phyloP scores from a whole-genome alignment of 306 rosid genomes.

The peach (Prunus persica) region Prunus_persica_NCBIv2 NC_034009.1:27004001-27004500 shows the following conservation, averaged over 20 bases:
- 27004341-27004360: slow-evolving; percentile 72
- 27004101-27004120: slow-evolving; percentile 41
- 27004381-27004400: slow-evolving; percentile 45
- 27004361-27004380: slow-evolving; percentile 55
- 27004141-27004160: slow-evolving; percentile 13
- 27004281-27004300: slow-evolving; percentile 10
- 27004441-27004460: background rate
- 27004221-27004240: slow-evolving; percentile 47
- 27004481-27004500: background rate
- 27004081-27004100: slow-evolving; percentile 29
- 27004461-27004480: background rate
- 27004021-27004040: slow-evolving; percentile 13
- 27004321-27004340: slow-evolving; percentile 41
- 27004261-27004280: slow-evolving; percentile 37
- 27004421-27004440: background rate
- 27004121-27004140: slow-evolving; percentile 16
- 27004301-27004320: background rate
- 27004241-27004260: slow-evolving; percentile 32
- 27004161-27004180: slow-evolving; percentile 27
- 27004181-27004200: slow-evolving; percentile 48
- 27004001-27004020: background rate
- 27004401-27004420: slow-evolving; percentile 30
- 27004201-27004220: slow-evolving; percentile 41
- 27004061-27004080: slow-evolving; percentile 70
- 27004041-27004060: slow-evolving; percentile 69